Evolutionary conservation across 1,284 basidiomycete genomes (phyloP).

Genomic region (Ceratorhiza oryzae-sativae): DNA sequence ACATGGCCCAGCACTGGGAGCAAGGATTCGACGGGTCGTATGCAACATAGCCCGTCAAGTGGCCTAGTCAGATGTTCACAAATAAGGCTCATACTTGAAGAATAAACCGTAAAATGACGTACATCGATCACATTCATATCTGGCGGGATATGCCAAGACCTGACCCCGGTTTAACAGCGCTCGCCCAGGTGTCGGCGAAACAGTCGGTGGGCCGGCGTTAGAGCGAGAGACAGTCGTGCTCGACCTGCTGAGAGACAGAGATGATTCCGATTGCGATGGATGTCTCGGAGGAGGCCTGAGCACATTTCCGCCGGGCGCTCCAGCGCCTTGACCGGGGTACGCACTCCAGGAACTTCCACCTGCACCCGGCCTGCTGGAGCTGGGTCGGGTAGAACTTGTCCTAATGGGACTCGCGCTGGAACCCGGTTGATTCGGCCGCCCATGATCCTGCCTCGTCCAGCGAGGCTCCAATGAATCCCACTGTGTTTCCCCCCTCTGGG

Average conservation of each 20-base stretch:
- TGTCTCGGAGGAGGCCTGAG: slow-evolving; percentile 31
- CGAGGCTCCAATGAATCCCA: not conserved
- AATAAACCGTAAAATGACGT: slow-evolving; percentile 44
- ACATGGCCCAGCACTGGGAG: slow-evolving; percentile 71
- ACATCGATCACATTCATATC: slow-evolving; percentile 70
- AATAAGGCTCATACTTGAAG: not conserved
- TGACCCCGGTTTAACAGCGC: slow-evolving; percentile 66
- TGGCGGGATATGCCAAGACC: slow-evolving; percentile 70
- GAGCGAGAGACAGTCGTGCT: slow-evolving; percentile 27
- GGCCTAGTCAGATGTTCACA: slow-evolving; percentile 54
- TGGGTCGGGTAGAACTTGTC: not conserved
- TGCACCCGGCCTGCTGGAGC: not conserved
- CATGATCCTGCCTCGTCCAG: not conserved
- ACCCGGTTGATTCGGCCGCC: not conserved
- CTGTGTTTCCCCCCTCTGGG: not conserved
- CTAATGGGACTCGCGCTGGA: not conserved
- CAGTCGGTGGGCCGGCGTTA: slow-evolving; percentile 62
- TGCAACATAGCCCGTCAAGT: slow-evolving; percentile 74
- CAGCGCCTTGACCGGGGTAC: slow-evolving; percentile 1
- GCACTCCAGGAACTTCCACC: slow-evolving; percentile 19
- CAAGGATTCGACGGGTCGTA: slow-evolving; percentile 71
- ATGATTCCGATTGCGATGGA: not conserved
- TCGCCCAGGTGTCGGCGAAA: slow-evolving; percentile 65
- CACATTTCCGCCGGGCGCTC: not conserved
- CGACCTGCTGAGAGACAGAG: not conserved